Conservation (phyloP, 495 filamentous ascomycete genomes). For the Penicillium paxilli region DNA sequence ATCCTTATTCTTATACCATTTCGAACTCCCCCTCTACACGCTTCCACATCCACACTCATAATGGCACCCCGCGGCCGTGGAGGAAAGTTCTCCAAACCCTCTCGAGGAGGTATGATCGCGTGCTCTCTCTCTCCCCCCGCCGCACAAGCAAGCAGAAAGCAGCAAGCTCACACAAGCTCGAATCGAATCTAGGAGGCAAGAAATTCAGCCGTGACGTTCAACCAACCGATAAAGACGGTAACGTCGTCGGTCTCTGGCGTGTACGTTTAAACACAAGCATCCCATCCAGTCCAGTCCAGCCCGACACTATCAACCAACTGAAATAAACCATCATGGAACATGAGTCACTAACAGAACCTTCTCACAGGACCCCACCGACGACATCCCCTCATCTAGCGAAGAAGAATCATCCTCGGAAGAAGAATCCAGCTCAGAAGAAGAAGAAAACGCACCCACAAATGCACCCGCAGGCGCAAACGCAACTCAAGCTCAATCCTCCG, state of each 20-base stretch:
- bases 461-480: constrained; percentile 2
- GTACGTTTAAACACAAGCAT: constrained; percentile 39
- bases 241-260: constrained; percentile 73
- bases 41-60: constrained; percentile 3
- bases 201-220: constrained; percentile 88
- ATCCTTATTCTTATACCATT: not conserved
- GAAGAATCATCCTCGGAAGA: constrained; percentile 47
- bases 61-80: constrained; percentile 67
- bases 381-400: constrained; percentile 35
- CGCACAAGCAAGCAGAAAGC: not conserved
- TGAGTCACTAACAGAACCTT: not conserved
- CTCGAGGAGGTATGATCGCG: constrained; percentile 72
- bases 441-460: constrained; percentile 33
- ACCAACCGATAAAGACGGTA: constrained; percentile 83
- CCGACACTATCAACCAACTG: not conserved
- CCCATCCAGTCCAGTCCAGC: too few relatives aligned
- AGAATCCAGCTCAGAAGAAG: constrained; percentile 39
- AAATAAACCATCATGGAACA: not conserved
- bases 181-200: constrained; percentile 69
- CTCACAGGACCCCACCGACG: constrained; percentile 48
- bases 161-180: constrained; percentile 1
- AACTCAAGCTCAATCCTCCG: not conserved
- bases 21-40: not conserved
- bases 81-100: constrained; percentile 92
- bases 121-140: constrained; percentile 6